Conservation (phyloP, 1,284 basidiomycete species). For the Cryptococcus floricola region DNA sequence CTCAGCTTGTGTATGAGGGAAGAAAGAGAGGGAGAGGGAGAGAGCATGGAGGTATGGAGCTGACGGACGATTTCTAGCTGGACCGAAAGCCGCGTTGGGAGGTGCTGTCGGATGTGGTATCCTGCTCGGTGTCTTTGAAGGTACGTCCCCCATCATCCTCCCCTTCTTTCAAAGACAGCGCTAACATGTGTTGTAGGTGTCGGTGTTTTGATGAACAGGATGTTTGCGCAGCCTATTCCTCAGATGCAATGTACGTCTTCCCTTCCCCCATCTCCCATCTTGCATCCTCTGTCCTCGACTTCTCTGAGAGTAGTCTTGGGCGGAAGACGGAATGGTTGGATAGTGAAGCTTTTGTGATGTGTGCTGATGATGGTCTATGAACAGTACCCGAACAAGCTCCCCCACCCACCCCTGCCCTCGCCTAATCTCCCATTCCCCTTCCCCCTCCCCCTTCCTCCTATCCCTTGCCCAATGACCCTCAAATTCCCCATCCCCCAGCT, state of each 20-base stretch:
- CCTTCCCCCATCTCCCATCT: neutral
- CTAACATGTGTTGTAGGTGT: conserved; percentile 28
- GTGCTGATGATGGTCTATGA: neutral
- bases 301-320: neutral
- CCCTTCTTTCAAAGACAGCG: neutral
- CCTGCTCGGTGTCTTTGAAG: conserved; percentile 92
- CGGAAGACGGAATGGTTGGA: no score
- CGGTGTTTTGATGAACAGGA: conserved; percentile 48
- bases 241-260: conserved; percentile 42
- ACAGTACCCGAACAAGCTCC: conserved; percentile 33
- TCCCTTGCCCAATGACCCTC: neutral
- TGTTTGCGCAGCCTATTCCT: conserved; percentile 48
- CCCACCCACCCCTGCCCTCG: conserved; percentile 24
- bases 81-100: conserved; percentile 82
- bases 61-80: conserved; percentile 57
- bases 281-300: neutral
- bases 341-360: neutral
- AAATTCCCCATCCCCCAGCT: no score
- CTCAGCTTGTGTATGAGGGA: no score
- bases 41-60: conserved; percentile 1
- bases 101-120: conserved; percentile 95
- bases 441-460: neutral
- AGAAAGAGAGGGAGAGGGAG: neutral
- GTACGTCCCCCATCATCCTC: conserved; percentile 40
- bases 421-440: conserved; percentile 6